Percentiles rank a stretch among this genome's conserved stretches.
phyloP scores from a whole-genome alignment of 208 protist genomes.

The Trypanosoma boissoni region DNA sequence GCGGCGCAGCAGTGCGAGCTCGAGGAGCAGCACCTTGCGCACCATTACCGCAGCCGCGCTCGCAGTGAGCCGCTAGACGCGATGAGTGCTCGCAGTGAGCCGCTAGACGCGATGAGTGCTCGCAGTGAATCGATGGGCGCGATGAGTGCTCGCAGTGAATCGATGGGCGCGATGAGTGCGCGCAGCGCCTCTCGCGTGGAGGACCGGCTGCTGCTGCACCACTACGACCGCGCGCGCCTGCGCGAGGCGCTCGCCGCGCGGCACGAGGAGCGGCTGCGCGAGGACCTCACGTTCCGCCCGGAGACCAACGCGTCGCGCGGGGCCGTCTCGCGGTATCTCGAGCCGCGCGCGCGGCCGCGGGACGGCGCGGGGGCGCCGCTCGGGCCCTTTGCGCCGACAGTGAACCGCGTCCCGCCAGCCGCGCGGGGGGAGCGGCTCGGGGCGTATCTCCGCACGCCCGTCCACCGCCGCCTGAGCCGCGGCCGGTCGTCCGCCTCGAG shows the following conservation, averaged over 20 bases:
- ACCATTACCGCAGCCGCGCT: no score
- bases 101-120: no score
- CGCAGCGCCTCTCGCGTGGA: no score
- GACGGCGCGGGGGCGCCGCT: no score
- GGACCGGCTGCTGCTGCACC: no score
- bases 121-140: no score
- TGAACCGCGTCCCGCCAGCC: background rate
- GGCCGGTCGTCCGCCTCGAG: background rate
- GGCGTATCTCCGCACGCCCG: background rate
- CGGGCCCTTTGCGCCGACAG: conserved; percentile 4
- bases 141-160: no score
- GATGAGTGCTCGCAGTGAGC: no score
- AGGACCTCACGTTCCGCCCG: conserved; percentile 16
- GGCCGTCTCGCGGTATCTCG: no score
- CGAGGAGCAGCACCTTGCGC: conserved; percentile 8
- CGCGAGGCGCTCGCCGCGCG: background rate
- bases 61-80: no score
- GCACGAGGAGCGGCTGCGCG: background rate
- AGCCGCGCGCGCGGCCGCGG: no score
- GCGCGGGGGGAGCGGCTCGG: background rate
- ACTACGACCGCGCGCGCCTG: background rate
- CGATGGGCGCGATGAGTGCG: no score
- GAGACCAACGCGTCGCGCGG: conserved; percentile 10
- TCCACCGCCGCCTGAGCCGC: background rate
- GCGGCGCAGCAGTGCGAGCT: conserved; percentile 10